A percentile compares a stretch with the other conserved stretches of the same genome.
Conservation (phyloP, 768 basidiomycete species). For the Lactifluus pinguis region DNA sequence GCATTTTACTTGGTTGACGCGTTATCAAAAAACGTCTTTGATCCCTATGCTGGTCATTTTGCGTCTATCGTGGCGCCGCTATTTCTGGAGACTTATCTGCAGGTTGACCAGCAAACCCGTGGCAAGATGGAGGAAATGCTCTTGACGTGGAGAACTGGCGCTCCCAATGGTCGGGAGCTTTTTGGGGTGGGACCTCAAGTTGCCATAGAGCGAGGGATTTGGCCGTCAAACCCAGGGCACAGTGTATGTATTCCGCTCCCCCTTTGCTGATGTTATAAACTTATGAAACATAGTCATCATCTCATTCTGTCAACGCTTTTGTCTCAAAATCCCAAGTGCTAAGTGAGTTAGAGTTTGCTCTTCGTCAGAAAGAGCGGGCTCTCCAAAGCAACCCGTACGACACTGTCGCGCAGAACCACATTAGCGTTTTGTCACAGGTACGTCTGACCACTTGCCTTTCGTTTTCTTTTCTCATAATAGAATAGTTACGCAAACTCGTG, state of each 20-base stretch:
- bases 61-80: conserved; percentile 71
- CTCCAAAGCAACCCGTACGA: conserved; percentile 72
- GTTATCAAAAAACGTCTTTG: conserved; percentile 92
- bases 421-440: conserved; percentile 76
- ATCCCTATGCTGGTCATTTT: conserved; percentile 85
- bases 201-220: conserved; percentile 77
- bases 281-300: conserved; percentile 19
- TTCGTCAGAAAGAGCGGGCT: conserved; percentile 71
- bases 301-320: conserved; percentile 34
- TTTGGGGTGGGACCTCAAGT: conserved; percentile 77
- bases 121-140: conserved; percentile 99
- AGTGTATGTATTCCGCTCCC: conserved; percentile 30
- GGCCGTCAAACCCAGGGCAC: conserved; percentile 41
- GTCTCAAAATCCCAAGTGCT: conserved; percentile 74
- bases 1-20: conserved; percentile 94
- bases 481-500: conserved; percentile 59
- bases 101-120: conserved; percentile 76
- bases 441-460: conserved; percentile 20
- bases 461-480: conserved; percentile 8
- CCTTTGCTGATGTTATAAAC: background rate
- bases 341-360: conserved; percentile 71
- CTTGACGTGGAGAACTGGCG: conserved; percentile 86
- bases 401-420: conserved; percentile 53
- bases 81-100: conserved; percentile 80
- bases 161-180: conserved; percentile 69